A percentile compares a stretch with the other conserved stretches of the same genome.
phyloP scores from a whole-genome alignment of 2,329 filamentous ascomycete genomes.

The Neofusicoccum parvum region DNA sequence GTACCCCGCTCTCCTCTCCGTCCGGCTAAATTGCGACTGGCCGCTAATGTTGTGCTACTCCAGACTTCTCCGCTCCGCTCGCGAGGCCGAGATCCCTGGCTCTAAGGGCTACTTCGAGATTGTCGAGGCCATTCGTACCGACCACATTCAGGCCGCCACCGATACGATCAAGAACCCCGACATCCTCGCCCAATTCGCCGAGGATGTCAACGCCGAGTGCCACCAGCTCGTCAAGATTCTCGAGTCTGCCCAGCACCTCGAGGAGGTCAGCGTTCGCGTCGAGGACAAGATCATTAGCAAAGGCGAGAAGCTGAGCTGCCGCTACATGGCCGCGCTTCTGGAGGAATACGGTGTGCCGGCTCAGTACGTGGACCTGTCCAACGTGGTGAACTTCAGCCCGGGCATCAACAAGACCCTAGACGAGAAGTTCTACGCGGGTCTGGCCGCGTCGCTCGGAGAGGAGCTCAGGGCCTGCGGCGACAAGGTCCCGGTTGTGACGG shows the following conservation, averaged over 20 bases:
- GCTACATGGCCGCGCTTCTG: constrained; percentile 83
- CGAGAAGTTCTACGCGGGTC: constrained; percentile 50
- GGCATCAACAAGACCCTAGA: constrained; percentile 42
- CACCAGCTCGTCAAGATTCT: constrained; percentile 75
- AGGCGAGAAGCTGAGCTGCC: constrained; percentile 93
- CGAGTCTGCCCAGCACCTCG: constrained; percentile 61
- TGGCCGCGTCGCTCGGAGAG: constrained; percentile 44
- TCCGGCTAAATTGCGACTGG: background rate
- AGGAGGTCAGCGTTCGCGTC: constrained; percentile 53
- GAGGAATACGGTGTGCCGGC: constrained; percentile 80
- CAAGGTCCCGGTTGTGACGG: constrained; percentile 63
- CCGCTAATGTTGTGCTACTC: background rate
- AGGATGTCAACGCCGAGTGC: constrained; percentile 77
- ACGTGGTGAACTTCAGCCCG: constrained; percentile 68
- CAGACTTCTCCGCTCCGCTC: constrained; percentile 50
- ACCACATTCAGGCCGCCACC: constrained; percentile 76
- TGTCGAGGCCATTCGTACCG: constrained; percentile 77
- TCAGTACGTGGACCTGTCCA: constrained; percentile 86
- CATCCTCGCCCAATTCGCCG: constrained; percentile 58
- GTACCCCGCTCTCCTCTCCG: constrained; percentile 56
- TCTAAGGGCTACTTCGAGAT: constrained; percentile 66
- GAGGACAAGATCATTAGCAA: constrained; percentile 83
- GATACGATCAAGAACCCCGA: constrained; percentile 43
- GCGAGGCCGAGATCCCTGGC: constrained; percentile 46
- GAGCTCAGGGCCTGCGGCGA: constrained; percentile 47